Percentiles rank a stretch among this genome's conserved stretches.
Conservation (phyloP, 2,329 filamentous ascomycete genomes). For the Botrytis aclada region DNA sequence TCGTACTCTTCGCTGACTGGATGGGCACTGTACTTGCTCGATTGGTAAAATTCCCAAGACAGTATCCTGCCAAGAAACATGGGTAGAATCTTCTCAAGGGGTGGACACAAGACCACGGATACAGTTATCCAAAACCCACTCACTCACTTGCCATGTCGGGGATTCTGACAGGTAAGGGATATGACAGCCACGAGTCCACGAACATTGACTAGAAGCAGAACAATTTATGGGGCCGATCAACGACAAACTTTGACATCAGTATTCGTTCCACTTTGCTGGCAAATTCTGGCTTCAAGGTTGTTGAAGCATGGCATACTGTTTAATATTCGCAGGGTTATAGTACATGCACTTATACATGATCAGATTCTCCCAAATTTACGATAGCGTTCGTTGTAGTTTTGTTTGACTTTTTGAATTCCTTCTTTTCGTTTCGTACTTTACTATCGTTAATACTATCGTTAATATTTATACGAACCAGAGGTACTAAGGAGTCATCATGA, state of each 20-base stretch:
- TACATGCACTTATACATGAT: not conserved
- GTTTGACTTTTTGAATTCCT: not conserved
- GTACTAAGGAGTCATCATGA: not conserved
- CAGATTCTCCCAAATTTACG: not conserved
- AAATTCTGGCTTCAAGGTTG: not conserved
- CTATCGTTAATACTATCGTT: not conserved
- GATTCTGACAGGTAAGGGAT: not conserved
- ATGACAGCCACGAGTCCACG: not conserved
- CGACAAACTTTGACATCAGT: not conserved
- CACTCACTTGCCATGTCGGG: not conserved
- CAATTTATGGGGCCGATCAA: not conserved
- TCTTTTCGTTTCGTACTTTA: not conserved
- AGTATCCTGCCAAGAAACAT: not conserved
- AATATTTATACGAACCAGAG: not conserved
- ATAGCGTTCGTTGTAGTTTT: not conserved
- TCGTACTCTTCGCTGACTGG: not conserved
- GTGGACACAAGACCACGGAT: not conserved
- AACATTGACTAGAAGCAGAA: not conserved
- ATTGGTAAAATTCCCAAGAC: not conserved
- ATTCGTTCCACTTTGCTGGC: not conserved
- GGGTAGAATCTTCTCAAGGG: not conserved
- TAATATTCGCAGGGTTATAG: not conserved
- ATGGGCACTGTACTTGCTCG: not conserved
- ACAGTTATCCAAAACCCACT: not conserved
- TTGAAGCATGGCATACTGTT: not conserved